A percentile compares a stretch with the other conserved stretches of the same genome.
Evolutionary conservation across 2,329 filamentous ascomycete species (phyloP).

Genomic region (Sordariomycetes sp.): DNA sequence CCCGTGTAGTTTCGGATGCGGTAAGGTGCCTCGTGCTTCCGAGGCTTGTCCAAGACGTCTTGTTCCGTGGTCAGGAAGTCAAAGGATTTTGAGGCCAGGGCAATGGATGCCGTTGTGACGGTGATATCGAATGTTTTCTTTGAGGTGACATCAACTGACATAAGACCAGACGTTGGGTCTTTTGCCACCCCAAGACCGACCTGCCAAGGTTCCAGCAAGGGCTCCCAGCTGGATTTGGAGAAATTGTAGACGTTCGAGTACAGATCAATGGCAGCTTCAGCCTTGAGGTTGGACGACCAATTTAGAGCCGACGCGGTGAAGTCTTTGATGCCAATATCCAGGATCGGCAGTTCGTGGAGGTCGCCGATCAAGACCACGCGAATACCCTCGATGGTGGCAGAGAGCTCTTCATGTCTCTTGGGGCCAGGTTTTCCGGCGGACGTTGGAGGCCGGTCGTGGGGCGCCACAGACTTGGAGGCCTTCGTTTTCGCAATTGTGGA

Average conservation of each 20-base stretch:
- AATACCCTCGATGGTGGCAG: slow-evolving; percentile 78
- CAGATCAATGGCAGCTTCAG: slow-evolving; percentile 83
- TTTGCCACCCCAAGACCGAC: slow-evolving; percentile 84
- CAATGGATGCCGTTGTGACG: slow-evolving; percentile 86
- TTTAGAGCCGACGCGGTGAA: slow-evolving; percentile 80
- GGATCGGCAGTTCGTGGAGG: slow-evolving; percentile 85
- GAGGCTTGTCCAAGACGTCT: slow-evolving; percentile 86
- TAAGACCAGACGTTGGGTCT: slow-evolving; percentile 62
- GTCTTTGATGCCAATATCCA: slow-evolving; percentile 87
- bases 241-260: slow-evolving; percentile 99
- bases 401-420: slow-evolving; percentile 60
- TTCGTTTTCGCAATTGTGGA: slow-evolving; percentile 40
- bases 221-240: slow-evolving; percentile 97
- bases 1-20: slow-evolving; percentile 92
- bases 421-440: slow-evolving; percentile 3
- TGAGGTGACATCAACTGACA: slow-evolving; percentile 80
- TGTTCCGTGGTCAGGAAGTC: slow-evolving; percentile 78
- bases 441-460: slow-evolving; percentile 13
- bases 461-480: slow-evolving; percentile 24
- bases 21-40: slow-evolving; percentile 86
- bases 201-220: slow-evolving; percentile 91
- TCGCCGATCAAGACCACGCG: slow-evolving; percentile 93
- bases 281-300: slow-evolving; percentile 83
- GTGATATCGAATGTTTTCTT: slow-evolving; percentile 88
- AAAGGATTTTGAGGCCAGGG: slow-evolving; percentile 84